Percentiles rank a stretch among this genome's conserved stretches.
phyloP scores from a whole-genome alignment of 495 filamentous ascomycete species.

The Sporormia fimetaria region DNA sequence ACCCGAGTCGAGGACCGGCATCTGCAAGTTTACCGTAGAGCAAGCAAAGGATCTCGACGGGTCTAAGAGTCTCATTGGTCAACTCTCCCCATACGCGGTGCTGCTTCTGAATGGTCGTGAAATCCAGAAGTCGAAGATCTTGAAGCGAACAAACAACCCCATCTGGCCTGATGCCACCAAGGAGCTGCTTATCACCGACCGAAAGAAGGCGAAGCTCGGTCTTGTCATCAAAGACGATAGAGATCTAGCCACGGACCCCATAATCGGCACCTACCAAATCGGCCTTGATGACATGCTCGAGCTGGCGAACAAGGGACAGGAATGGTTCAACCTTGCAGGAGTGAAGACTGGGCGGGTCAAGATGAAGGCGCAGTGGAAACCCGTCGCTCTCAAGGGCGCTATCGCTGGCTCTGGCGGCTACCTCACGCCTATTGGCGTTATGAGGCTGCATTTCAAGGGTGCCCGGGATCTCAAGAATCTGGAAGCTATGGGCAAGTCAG shows the following conservation, averaged over 20 bases:
- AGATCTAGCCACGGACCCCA: constrained; percentile 69
- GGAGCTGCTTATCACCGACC: constrained; percentile 86
- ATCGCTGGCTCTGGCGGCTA: constrained; percentile 75
- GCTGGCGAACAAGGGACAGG: constrained; percentile 79
- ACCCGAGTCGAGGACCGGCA: constrained; percentile 85
- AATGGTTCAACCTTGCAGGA: constrained; percentile 86
- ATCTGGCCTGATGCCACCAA: constrained; percentile 84
- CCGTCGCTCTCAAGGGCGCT: constrained; percentile 68
- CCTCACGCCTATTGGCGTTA: constrained; percentile 81
- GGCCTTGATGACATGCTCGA: constrained; percentile 87
- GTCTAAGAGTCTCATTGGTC: constrained; percentile 76
- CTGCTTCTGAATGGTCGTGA: constrained; percentile 84
- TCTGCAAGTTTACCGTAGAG: constrained; percentile 81
- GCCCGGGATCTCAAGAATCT: constrained; percentile 78
- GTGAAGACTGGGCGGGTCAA: constrained; percentile 77
- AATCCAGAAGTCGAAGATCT: constrained; percentile 69
- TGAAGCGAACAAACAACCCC: constrained; percentile 94
- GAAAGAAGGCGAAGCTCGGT: constrained; percentile 77
- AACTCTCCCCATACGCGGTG: constrained; percentile 79
- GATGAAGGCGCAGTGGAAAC: constrained; percentile 86
- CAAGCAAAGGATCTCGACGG: constrained; percentile 93
- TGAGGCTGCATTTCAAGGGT: constrained; percentile 83
- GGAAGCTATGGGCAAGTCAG: constrained; percentile 92
- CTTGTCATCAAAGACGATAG: constrained; percentile 91
- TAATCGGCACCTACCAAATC: constrained; percentile 85